phyloP scores from a whole-genome alignment of 2,329 filamentous ascomycete species.

The Monilinia aucupariae region DNA sequence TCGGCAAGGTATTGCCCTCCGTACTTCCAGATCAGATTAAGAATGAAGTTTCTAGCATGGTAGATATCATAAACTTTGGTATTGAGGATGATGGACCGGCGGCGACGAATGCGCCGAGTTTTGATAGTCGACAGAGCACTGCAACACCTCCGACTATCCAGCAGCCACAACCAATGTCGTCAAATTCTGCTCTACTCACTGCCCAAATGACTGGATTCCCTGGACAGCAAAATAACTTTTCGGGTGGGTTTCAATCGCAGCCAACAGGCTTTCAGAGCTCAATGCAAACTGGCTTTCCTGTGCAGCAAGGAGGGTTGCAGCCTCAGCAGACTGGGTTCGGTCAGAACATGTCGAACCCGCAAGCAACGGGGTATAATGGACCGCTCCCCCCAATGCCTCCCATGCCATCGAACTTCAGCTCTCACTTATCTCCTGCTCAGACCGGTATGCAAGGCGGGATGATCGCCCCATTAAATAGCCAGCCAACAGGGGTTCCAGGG shows the following conservation, averaged over 20 bases:
- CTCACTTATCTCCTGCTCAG: slow-evolving; percentile 54
- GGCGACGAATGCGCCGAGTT: slow-evolving; percentile 64
- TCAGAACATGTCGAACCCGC: slow-evolving; percentile 59
- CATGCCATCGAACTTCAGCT: slow-evolving; percentile 71
- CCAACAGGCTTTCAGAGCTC: slow-evolving; percentile 41
- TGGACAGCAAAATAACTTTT: slow-evolving; percentile 42
- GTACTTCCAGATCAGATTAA: slow-evolving; percentile 76
- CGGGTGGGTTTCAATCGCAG: slow-evolving; percentile 41
- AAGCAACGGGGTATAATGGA: slow-evolving; percentile 74
- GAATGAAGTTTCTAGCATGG: slow-evolving; percentile 99
- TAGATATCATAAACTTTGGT: slow-evolving; percentile 97
- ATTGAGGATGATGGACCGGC: slow-evolving; percentile 64
- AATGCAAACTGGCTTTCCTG: slow-evolving; percentile 51
- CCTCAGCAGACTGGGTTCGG: slow-evolving; percentile 63
- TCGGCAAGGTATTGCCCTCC: slow-evolving; percentile 73
- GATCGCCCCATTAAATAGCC: slow-evolving; percentile 69
- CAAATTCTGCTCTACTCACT: slow-evolving; percentile 61
- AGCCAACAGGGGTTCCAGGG: slow-evolving; percentile 86
- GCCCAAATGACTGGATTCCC: slow-evolving; percentile 66
- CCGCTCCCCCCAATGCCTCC: slow-evolving; percentile 73
- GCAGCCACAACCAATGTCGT: slow-evolving; percentile 68
- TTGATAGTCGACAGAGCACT: slow-evolving; percentile 52
- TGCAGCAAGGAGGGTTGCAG: slow-evolving; percentile 56
- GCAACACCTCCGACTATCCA: slow-evolving; percentile 52
- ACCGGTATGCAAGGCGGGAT: slow-evolving; percentile 53